Base-by-base conservation (phyloP, 768 basidiomycete species). In the Trametes maxima region DNA sequence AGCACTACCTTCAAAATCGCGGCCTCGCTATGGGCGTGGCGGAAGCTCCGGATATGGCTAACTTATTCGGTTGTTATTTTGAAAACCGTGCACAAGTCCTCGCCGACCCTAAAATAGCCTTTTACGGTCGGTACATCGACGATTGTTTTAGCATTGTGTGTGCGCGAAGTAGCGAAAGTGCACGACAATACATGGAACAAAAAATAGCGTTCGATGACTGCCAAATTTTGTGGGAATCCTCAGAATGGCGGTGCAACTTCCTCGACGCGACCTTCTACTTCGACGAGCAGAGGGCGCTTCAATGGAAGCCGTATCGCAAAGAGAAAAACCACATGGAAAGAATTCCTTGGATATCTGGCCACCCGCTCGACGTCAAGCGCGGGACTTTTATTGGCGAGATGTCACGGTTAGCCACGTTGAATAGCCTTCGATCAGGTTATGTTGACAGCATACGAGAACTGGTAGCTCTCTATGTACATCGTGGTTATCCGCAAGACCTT, bases 101-200 rank as follows among this genome's bases (percentile, higher is more conserved):
- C 0, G 16, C 50, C 25, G 28, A 70, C 43, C 65, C 65, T 0
- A 13, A 33, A 3, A 53, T 72, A 13, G 51, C 57, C 4, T 75
- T 71, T 44, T 76, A 75, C 52, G 70, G 72, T 22, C 45, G 45
- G 22, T 77, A 73, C 54, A 76, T 76, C 62, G 74, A 76, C 59
- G 74, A 76, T 49, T 67, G 66, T 35, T 47, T 74, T n/a, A 24
- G 25, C 22, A 54, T 60, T 40, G 52, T 60, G 17, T 11, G 21
- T 17, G 52, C 52, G 17, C 24, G 45, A 25, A 63, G 35, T 45
- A 53, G 14, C 2, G 46, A 51, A 10, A 43, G 49, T 21, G 63
- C 59, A 7, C 11, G 10, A 25, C 22, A n/a, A n/a, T n/a, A n/a
- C n/a, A n/a, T 40, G 51, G 39, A 48, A 62, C 1, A 22, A 48